Base-by-base conservation (phyloP, 352 stramenopile species). In the Phytophthora chlamydospora region DNA sequence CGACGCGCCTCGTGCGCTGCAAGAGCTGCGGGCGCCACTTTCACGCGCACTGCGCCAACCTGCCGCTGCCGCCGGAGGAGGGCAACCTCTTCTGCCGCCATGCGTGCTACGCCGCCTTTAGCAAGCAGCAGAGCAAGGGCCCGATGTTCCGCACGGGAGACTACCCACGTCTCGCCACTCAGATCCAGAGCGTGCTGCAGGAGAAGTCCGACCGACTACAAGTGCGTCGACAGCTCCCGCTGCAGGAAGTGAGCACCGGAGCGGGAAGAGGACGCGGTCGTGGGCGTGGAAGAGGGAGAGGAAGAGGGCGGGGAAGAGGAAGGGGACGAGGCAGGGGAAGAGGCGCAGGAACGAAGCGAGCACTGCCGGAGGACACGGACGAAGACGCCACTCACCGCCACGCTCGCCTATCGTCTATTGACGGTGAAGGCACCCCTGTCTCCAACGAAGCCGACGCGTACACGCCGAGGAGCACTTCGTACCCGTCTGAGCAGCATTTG, bases 31-130 rank as follows among this genome's bases (percentile, higher is more conserved):
- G 35, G 4, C 74, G 61, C 46, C 38, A 47, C n/a, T 92, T 90
- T 68, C 83, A 92, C 59, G 71, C 79, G 11, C 58, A 76, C 40
- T 92, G 83, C 58, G 80, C 73, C 27, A 90, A 87, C 43, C 51
- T 92, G 14, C 77, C 78, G 34, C 73, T 79, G 27, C 79, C 80
- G 8, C 80, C 80, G 0, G 77, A 92, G 57, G 80, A 88, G 33
- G 71, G 71, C n/a, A 78, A 81, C 36, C 71, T 88, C 24, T 92
- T 90, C 48, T 92, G 83, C 29, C 75, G 73, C 13, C 87, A 83
- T 61, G 58, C 66, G 27, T 92, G 83, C 68, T 92, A 87, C 60
- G 62, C 71, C 16, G 56, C 52, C n/a, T 88, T 75, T 52, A 68
- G 67, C 53, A 76, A 84, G 27, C 45, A 72, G 42, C 57, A 57